These are phyloP conservation scores for Bryoerythrophyllum caledonicum DNA, from an alignment of 225 moss, liverwort and hornwort genomes.

Conservation along the genomic window DNA sequence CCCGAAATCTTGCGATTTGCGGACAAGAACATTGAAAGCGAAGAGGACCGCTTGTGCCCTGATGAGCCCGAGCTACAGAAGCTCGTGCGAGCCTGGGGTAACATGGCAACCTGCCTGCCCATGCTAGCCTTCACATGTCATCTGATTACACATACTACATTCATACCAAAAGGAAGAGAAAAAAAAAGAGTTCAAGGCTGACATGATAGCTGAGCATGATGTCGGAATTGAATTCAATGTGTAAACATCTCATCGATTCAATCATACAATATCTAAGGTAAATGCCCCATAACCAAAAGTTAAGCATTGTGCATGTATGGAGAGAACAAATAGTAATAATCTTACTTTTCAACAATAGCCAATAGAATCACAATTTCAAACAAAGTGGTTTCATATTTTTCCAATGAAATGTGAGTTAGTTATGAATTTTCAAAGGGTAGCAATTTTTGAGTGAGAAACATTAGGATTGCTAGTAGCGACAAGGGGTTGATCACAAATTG, in stretches of 20 bases:
- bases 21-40: conserved; percentile 78
- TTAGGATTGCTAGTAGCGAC: no score
- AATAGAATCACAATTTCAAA: no score
- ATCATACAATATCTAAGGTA: no score
- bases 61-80: conserved; percentile 60
- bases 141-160: conserved; percentile 15
- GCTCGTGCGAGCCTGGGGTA: conserved; percentile 84
- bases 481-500: no score
- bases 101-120: conserved; percentile 18
- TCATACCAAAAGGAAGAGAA: neutral
- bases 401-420: no score
- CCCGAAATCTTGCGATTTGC: conserved; percentile 80
- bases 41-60: conserved; percentile 82
- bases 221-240: neutral
- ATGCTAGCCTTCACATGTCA: conserved; percentile 17
- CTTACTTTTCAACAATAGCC: no score
- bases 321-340: no score
- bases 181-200: conserved; percentile 2
- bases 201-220: neutral
- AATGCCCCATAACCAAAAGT: no score
- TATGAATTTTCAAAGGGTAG: no score
- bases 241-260: conserved; percentile 14
- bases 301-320: no score
- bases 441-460: no score
- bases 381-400: no score